phyloP scores from a whole-genome alignment of 257 asterid species.

The Verbascum thapsus region DNA sequence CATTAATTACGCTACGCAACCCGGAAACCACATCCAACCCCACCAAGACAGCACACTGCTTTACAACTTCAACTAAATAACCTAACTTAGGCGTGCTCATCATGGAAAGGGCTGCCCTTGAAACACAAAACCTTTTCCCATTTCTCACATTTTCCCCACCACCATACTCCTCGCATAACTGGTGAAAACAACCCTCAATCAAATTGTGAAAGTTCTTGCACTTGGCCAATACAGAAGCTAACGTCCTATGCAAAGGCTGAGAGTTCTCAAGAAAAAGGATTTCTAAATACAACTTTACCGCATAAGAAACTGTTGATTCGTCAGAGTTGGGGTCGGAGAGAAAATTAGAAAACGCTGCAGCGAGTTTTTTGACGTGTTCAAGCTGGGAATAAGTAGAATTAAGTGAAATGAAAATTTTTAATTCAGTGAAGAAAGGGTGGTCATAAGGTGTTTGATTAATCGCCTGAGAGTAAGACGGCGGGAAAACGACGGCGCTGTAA shows the following conservation, averaged over 20 bases:
- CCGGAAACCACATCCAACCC: conserved; percentile 77
- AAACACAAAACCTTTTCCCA: conserved; percentile 77
- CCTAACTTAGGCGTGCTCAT: conserved; percentile 92
- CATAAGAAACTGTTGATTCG: conserved; percentile 40
- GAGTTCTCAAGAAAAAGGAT: conserved; percentile 83
- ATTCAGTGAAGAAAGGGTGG: conserved; percentile 50
- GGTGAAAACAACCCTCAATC: conserved; percentile 57
- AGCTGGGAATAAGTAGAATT: conserved; percentile 84
- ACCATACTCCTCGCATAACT: conserved; percentile 73
- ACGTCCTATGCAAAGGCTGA: conserved; percentile 73
- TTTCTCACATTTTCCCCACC: conserved; percentile 43
- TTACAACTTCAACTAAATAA: conserved; percentile 73
- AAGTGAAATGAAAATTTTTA: conserved; percentile 64
- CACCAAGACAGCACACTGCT: conserved; percentile 72
- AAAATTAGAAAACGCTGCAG: conserved; percentile 58
- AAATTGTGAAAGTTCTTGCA: conserved; percentile 49
- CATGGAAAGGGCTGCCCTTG: conserved; percentile 85
- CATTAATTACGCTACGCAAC: conserved; percentile 55
- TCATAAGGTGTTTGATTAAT: conserved; percentile 54
- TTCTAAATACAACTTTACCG: conserved; percentile 64
- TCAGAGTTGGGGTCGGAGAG: conserved; percentile 50
- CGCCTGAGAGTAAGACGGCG: conserved; percentile 61
- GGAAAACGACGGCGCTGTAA: conserved; percentile 70
- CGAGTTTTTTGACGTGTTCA: conserved; percentile 67
- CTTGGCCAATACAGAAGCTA: conserved; percentile 71